phyloP scores from a whole-genome alignment of 805 yeast species.

The Kluyveromyces nonfermentans region DNA sequence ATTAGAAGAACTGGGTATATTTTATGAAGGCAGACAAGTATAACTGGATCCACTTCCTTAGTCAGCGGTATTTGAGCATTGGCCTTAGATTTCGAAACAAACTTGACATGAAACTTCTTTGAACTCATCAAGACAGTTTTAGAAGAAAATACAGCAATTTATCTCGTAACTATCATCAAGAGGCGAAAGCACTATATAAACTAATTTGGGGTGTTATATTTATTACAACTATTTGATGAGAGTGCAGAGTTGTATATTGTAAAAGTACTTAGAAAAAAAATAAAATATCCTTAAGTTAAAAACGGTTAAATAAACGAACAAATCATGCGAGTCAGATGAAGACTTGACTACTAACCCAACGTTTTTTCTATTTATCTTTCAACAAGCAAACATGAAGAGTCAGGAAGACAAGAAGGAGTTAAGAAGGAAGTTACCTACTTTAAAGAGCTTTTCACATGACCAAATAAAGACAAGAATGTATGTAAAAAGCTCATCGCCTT shows the following conservation, averaged over 20 bases:
- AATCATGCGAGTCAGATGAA: too few relatives aligned
- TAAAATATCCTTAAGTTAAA: too few relatives aligned
- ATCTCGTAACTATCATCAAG: too few relatives aligned
- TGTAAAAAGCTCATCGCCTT: conserved; percentile 61
- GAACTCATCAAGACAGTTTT: background rate
- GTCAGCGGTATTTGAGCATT: background rate
- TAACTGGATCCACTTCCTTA: background rate
- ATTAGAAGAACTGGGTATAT: conserved; percentile 24
- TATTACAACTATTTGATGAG: too few relatives aligned
- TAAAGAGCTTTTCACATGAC: conserved; percentile 30
- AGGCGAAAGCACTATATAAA: too few relatives aligned
- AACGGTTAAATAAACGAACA: too few relatives aligned
- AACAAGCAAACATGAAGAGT: conserved; percentile 2
- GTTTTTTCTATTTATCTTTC: too few relatives aligned
- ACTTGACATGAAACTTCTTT: conserved; percentile 5
- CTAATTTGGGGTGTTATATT: too few relatives aligned
- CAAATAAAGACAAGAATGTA: conserved; percentile 42
- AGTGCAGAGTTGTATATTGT: too few relatives aligned
- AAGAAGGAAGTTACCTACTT: conserved; percentile 17
- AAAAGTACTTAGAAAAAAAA: too few relatives aligned
- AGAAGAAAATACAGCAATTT: too few relatives aligned
- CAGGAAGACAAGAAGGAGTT: conserved; percentile 3
- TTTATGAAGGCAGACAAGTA: conserved; percentile 13
- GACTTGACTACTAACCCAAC: too few relatives aligned
- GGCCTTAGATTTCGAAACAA: conserved; percentile 4